These are phyloP conservation scores for Talaromyces adpressus DNA, from an alignment of 495 filamentous ascomycete genomes.

Conservation along the genomic window DNA sequence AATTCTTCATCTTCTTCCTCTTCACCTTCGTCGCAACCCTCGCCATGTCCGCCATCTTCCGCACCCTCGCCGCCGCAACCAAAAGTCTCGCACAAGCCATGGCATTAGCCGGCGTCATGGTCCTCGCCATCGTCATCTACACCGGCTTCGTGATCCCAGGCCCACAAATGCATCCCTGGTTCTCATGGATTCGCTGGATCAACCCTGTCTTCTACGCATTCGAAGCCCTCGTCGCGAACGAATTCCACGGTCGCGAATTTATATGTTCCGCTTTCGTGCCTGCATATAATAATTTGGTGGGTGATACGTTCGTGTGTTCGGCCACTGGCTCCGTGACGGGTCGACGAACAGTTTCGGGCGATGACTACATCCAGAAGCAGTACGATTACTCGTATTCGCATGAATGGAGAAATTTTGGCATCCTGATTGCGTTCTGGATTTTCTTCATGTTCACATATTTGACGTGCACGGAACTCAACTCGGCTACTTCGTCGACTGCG, in stretches of 20 bases:
- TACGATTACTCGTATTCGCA: slow-evolving; percentile 49
- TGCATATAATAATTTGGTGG: slow-evolving; percentile 31
- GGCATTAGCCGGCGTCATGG: slow-evolving; percentile 32
- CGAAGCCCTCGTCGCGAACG: slow-evolving; percentile 41
- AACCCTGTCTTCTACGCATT: slow-evolving; percentile 38
- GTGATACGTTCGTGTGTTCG: slow-evolving; percentile 34
- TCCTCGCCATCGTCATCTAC: slow-evolving; percentile 35
- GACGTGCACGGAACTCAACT: slow-evolving; percentile 37
- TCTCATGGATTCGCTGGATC: slow-evolving; percentile 37
- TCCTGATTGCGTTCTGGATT: slow-evolving; percentile 53
- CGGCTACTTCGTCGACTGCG: slow-evolving; percentile 28
- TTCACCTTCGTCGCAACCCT: slow-evolving; percentile 43
- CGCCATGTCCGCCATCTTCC: slow-evolving; percentile 44
- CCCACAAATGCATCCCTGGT: slow-evolving; percentile 41
- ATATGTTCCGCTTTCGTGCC: slow-evolving; percentile 40
- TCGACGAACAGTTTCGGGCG: slow-evolving; percentile 37
- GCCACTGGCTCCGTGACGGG: slow-evolving; percentile 43
- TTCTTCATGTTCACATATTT: slow-evolving; percentile 48
- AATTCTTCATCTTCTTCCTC: slow-evolving; percentile 55
- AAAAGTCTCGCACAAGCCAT: slow-evolving; percentile 41
- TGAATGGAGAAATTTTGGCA: slow-evolving; percentile 60
- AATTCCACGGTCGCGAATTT: slow-evolving; percentile 50
- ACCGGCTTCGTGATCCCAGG: slow-evolving; percentile 38
- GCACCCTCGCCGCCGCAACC: slow-evolving; percentile 35
- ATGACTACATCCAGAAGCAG: slow-evolving; percentile 38